phyloP scores from a whole-genome alignment of 257 asterid species.

The Nicotiana tomentosiformis region DNA sequence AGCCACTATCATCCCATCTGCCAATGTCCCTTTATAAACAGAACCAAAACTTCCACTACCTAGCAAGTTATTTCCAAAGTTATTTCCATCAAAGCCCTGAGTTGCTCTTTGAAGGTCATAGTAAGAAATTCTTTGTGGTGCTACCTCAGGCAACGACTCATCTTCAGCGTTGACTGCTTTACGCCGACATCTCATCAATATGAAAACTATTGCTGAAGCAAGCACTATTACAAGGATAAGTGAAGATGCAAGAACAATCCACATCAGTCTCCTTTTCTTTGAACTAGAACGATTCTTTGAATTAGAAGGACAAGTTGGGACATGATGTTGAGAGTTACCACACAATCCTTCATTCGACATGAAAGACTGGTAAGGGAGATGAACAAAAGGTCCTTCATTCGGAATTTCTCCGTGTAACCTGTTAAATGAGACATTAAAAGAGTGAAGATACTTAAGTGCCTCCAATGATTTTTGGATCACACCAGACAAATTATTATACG shows the following conservation, averaged over 20 bases:
- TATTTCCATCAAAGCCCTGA: neutral
- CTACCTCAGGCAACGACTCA: neutral
- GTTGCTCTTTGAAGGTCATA: conserved; percentile 5
- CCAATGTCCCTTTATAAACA: conserved; percentile 13
- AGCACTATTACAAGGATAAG: neutral
- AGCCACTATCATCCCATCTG: neutral
- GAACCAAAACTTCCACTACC: conserved; percentile 14
- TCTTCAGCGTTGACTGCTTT: neutral
- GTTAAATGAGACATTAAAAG: neutral
- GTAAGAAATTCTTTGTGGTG: conserved; percentile 16
- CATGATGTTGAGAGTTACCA: neutral
- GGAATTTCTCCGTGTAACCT: neutral
- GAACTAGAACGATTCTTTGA: neutral
- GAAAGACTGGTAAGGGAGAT: neutral
- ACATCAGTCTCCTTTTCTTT: neutral
- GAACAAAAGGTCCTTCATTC: neutral
- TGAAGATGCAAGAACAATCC: neutral
- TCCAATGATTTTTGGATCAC: conserved; percentile 22
- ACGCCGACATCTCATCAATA: conserved; percentile 3
- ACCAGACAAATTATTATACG: conserved; percentile 26
- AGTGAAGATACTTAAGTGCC: neutral
- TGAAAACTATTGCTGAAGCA: neutral
- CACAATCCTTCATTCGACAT: neutral
- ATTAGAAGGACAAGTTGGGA: neutral
- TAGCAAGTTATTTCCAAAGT: neutral